Conservation (phyloP, 116 monocot species). For the Phalaenopsis hybrid region DNA sequence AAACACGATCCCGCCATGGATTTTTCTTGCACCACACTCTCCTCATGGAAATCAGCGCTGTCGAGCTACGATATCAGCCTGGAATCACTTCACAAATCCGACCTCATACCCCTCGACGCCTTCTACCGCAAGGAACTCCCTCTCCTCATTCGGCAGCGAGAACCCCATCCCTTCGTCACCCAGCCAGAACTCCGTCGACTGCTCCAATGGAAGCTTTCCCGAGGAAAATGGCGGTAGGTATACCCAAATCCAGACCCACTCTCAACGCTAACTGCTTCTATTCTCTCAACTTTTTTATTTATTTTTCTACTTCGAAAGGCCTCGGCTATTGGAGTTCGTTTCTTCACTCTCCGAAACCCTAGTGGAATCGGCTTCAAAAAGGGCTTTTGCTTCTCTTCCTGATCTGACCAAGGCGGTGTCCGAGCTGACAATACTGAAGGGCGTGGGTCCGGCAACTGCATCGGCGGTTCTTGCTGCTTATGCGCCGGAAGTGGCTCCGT, state of each 20-base stretch:
- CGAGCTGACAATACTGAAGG: slow-evolving; percentile 68
- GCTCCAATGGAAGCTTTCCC: slow-evolving; percentile 85
- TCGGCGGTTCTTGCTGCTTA: slow-evolving; percentile 86
- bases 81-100: slow-evolving; percentile 44
- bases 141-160: slow-evolving; percentile 34
- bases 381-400: slow-evolving; percentile 55
- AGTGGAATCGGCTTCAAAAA: slow-evolving; percentile 61
- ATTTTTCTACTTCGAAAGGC: slow-evolving; percentile 27
- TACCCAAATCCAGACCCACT: background rate
- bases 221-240: slow-evolving; percentile 78
- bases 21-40: slow-evolving; percentile 32
- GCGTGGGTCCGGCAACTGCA: slow-evolving; percentile 86
- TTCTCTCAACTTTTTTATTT: background rate
- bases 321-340: slow-evolving; percentile 65
- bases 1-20: slow-evolving; percentile 15
- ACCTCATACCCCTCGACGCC: slow-evolving; percentile 58
- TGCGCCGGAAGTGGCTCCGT: slow-evolving; percentile 75
- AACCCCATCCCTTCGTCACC: slow-evolving; percentile 61
- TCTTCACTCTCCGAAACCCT: slow-evolving; percentile 37
- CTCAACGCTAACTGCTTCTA: background rate
- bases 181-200: slow-evolving; percentile 58
- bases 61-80: slow-evolving; percentile 29
- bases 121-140: slow-evolving; percentile 70
- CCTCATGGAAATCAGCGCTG: slow-evolving; percentile 48
- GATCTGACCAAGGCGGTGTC: slow-evolving; percentile 59